Evolutionary conservation across 768 basidiomycete genomes (phyloP).

Genomic region (Macrolepiota albuminosa): DNA sequence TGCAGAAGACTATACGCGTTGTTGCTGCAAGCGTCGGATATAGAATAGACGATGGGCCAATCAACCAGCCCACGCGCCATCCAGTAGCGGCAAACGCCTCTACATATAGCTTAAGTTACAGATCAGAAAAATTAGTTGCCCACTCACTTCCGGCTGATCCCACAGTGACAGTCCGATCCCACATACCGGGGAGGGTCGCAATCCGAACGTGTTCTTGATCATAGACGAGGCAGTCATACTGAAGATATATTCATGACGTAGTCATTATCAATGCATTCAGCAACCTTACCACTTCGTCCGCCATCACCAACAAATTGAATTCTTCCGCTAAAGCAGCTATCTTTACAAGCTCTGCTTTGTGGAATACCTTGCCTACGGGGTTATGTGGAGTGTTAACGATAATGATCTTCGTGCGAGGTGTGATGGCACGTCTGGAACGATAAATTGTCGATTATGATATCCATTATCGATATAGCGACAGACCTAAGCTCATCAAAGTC

Average conservation of each 20-base stretch:
- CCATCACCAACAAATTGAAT: slow-evolving; percentile 87
- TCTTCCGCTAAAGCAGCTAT: slow-evolving; percentile 89
- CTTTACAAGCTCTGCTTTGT: slow-evolving; percentile 70
- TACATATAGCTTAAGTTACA: slow-evolving; percentile 23
- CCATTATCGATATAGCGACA: slow-evolving; percentile 10
- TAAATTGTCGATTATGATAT: not conserved
- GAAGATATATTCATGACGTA: slow-evolving; percentile 1
- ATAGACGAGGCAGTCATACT: slow-evolving; percentile 94
- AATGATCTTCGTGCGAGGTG: slow-evolving; percentile 89
- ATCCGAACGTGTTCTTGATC: slow-evolving; percentile 91
- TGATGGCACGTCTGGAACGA: slow-evolving; percentile 65
- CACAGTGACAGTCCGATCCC: slow-evolving; percentile 96
- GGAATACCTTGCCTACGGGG: slow-evolving; percentile 97
- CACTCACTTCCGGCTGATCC: slow-evolving; percentile 89
- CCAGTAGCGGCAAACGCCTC: slow-evolving; percentile 97
- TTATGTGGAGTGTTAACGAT: slow-evolving; percentile 97
- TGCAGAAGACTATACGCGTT: slow-evolving; percentile 93
- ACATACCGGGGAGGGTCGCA: slow-evolving; percentile 95
- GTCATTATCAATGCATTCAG: slow-evolving; percentile 2
- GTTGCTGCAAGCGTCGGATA: slow-evolving; percentile 83
- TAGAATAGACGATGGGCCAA: slow-evolving; percentile 81
- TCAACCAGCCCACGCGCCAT: slow-evolving; percentile 96
- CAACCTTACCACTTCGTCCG: slow-evolving; percentile 89
- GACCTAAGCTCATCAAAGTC: slow-evolving; percentile 86
- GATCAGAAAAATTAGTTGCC: not conserved